Percentiles rank a stretch among this genome's conserved stretches.
These are phyloP conservation scores for Abelmoschus esculentus DNA, from an alignment of 345 rosid species.

Conservation along the genomic window DNA sequence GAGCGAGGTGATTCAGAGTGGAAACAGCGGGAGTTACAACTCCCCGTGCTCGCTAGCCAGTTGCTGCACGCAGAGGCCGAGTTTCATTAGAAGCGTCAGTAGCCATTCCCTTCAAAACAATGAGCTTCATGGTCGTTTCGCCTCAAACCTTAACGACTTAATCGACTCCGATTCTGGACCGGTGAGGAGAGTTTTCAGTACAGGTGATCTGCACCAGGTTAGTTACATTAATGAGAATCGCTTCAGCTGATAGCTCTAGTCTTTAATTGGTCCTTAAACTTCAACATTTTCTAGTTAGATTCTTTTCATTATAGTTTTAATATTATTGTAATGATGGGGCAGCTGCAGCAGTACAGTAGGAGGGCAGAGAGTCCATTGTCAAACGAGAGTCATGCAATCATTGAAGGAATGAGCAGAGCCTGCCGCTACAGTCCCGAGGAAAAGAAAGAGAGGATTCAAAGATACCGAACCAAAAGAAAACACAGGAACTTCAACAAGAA, in stretches of 20 bases:
- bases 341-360: conserved; percentile 31
- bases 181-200: conserved; percentile 70
- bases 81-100: conserved; percentile 48
- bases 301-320: no score
- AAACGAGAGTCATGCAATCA: conserved; percentile 74
- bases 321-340: neutral
- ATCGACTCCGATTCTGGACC: conserved; percentile 41
- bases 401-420: conserved; percentile 80
- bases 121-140: conserved; percentile 29
- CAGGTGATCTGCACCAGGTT: conserved; percentile 69
- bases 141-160: conserved; percentile 24
- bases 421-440: conserved; percentile 74
- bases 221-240: neutral
- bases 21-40: conserved; percentile 46
- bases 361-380: conserved; percentile 49
- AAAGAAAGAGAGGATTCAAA: conserved; percentile 81
- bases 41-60: conserved; percentile 55
- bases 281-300: no score
- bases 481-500: conserved; percentile 93
- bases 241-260: no score
- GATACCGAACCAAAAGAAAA: conserved; percentile 75
- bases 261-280: no score
- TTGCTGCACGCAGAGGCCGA: conserved; percentile 27
- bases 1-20: conserved; percentile 23
- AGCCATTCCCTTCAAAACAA: conserved; percentile 47